phyloP scores from a whole-genome alignment of 305 asterid species.

The Solanum hybrid region DNA sequence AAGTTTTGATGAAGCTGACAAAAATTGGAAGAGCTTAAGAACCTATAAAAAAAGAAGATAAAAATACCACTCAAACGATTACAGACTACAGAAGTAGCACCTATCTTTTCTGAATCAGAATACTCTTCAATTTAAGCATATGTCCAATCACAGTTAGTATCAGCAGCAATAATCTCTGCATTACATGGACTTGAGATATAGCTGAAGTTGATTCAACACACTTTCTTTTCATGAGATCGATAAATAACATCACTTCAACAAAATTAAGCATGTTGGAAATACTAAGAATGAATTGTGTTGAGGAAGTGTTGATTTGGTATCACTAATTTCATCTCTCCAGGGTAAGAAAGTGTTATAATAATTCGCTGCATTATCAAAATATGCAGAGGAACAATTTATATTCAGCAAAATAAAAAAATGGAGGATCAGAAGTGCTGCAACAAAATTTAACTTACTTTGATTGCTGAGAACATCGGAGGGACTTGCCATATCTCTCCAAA shows the following conservation, averaged over 20 bases:
- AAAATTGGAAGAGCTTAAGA: neutral
- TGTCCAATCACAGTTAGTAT: neutral
- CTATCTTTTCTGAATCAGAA: neutral
- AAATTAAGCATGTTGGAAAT: neutral
- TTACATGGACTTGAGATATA: neutral
- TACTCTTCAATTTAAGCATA: neutral
- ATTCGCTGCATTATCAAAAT: neutral
- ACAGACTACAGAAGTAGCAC: neutral
- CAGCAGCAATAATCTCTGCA: neutral
- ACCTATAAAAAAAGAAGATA: neutral
- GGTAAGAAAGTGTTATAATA: neutral
- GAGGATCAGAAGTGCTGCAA: neutral
- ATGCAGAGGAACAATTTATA: neutral
- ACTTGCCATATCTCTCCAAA: constrained; percentile 91
- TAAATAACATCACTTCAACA: neutral
- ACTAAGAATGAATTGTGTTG: neutral
- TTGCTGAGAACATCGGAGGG: constrained; percentile 97
- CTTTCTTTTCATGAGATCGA: neutral
- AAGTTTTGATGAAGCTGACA: neutral
- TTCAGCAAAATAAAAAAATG: neutral
- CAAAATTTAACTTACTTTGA: constrained; percentile 48
- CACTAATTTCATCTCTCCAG: neutral
- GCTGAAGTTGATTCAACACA: constrained; percentile 1
- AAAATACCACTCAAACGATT: neutral
- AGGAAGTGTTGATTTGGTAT: neutral